Evolutionary conservation across 768 basidiomycete genomes (phyloP).

Genomic region (Cystobasidium onofrii): DNA sequence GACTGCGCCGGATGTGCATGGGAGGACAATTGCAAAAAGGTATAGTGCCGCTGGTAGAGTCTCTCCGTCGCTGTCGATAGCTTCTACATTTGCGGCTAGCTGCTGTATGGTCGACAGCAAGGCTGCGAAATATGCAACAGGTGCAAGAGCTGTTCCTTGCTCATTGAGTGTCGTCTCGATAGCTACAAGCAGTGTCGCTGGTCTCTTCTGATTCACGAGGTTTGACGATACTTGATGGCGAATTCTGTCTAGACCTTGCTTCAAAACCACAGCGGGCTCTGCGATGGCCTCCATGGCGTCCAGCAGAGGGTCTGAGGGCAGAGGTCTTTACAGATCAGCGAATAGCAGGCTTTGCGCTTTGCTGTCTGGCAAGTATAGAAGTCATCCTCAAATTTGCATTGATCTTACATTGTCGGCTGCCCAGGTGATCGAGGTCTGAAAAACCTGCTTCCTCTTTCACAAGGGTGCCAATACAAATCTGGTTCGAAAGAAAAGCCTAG

Average conservation of each 20-base stretch:
- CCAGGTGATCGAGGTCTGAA: not conserved
- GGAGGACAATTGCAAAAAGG: slow-evolving; percentile 66
- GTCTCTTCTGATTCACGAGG: slow-evolving; percentile 77
- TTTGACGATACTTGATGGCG: slow-evolving; percentile 72
- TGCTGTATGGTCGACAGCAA: slow-evolving; percentile 75
- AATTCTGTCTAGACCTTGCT: slow-evolving; percentile 62
- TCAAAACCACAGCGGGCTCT: slow-evolving; percentile 31
- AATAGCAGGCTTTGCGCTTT: not conserved
- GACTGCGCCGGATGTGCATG: slow-evolving; percentile 70
- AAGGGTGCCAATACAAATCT: too few relatives aligned
- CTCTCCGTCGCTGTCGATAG: slow-evolving; percentile 58
- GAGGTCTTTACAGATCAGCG: not conserved
- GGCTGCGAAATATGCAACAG: slow-evolving; percentile 93
- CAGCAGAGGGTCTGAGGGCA: not conserved
- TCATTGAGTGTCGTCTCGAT: slow-evolving; percentile 57
- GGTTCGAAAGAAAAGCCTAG: too few relatives aligned
- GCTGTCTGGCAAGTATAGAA: not conserved
- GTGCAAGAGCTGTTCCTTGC: slow-evolving; percentile 50
- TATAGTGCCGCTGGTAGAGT: slow-evolving; percentile 76
- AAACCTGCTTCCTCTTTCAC: not conserved
- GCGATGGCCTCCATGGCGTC: not conserved
- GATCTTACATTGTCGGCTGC: not conserved
- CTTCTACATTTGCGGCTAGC: slow-evolving; percentile 53
- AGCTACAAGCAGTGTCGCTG: slow-evolving; percentile 73
- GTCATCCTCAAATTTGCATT: not conserved